Conservation (phyloP, 139 green algal genomes). For the Deuterostichococcus epilithicus region DNA sequence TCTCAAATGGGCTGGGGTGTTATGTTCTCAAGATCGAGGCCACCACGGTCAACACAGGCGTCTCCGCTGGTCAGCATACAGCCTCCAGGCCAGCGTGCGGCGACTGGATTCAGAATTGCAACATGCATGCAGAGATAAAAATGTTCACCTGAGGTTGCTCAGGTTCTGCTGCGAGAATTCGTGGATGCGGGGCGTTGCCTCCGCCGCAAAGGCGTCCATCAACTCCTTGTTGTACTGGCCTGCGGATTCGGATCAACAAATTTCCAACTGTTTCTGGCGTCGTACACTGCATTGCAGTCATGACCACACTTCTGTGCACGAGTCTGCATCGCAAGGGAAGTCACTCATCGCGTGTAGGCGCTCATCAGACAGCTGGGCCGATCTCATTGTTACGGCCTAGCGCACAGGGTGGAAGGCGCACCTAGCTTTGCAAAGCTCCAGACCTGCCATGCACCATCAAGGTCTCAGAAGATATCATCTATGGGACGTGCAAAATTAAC, state of each 20-base stretch:
- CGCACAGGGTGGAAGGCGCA: neutral
- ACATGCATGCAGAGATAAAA: neutral
- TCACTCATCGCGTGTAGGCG: too few species aligned
- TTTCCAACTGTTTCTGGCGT: too few species aligned
- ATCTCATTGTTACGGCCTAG: too few species aligned
- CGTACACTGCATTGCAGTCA: too few species aligned
- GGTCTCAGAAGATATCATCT: too few species aligned
- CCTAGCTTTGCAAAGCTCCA: constrained; percentile 51
- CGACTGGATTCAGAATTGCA: neutral
- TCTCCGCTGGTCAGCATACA: too few species aligned
- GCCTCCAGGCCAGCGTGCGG: too few species aligned
- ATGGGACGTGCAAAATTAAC: too few species aligned
- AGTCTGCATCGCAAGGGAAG: too few species aligned
- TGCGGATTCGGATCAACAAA: constrained; percentile 6
- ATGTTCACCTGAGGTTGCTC: constrained; percentile 24
- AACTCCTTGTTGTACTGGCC: constrained; percentile 30
- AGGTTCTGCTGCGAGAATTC: constrained; percentile 55
- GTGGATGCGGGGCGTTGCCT: constrained; percentile 24
- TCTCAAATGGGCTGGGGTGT: constrained; percentile 1
- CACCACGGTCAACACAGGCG: too few species aligned
- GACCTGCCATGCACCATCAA: constrained; percentile 4
- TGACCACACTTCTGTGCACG: too few species aligned
- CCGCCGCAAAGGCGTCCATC: constrained; percentile 32
- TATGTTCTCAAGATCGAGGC: neutral
- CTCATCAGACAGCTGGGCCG: too few species aligned